A percentile compares a stretch with the other conserved stretches of the same genome.
phyloP scores from a whole-genome alignment of 2,329 filamentous ascomycete genomes.

The Ceratocystis diversiconidia region DNA sequence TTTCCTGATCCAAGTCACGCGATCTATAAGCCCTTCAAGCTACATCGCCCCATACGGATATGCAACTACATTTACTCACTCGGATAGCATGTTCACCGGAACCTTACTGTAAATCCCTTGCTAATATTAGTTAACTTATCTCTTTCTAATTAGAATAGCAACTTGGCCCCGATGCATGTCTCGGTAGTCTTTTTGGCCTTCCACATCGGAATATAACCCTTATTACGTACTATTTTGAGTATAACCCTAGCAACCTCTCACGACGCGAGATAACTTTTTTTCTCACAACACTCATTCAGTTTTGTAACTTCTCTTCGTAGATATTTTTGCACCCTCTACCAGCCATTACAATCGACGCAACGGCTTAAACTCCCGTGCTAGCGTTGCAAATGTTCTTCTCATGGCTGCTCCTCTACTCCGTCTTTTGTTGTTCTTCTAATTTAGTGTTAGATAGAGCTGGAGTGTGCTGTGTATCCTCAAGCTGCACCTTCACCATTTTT shows the following conservation, averaged over 20 bases:
- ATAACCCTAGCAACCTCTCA: not conserved
- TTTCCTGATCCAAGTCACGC: not conserved
- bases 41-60: too few relatives aligned
- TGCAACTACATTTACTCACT: too few relatives aligned
- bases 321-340: not conserved
- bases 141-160: not conserved
- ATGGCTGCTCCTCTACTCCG: not conserved
- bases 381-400: not conserved
- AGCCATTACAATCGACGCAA: not conserved
- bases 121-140: too few relatives aligned
- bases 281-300: not conserved
- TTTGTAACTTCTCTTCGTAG: not conserved
- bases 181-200: not conserved
- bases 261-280: not conserved
- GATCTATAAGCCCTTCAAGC: not conserved
- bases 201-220: not conserved
- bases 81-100: too few relatives aligned
- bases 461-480: not conserved
- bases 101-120: too few relatives aligned
- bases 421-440: not conserved
- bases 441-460: not conserved
- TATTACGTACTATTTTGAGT: not conserved
- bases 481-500: not conserved
- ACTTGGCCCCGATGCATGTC: not conserved
- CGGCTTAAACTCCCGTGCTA: not conserved